These are phyloP conservation scores for Botrytis deweyae DNA, from an alignment of 2,329 filamentous ascomycete species.

Conservation along the genomic window DNA sequence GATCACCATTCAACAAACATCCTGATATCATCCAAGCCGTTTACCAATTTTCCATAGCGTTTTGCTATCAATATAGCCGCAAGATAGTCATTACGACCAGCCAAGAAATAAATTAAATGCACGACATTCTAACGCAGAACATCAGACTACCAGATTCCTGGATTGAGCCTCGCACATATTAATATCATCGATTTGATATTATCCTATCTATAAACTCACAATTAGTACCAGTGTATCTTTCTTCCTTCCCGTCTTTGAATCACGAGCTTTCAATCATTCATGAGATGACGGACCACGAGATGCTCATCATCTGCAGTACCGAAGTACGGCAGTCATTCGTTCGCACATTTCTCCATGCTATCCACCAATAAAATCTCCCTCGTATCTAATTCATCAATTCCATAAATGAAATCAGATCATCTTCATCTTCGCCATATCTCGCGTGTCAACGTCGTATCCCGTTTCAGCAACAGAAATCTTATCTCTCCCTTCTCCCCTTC, in stretches of 20 bases:
- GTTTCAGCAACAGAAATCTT: background rate
- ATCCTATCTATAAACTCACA: background rate
- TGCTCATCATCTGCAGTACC: background rate
- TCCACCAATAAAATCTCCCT: background rate
- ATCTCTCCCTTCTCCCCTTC: background rate
- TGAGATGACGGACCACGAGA: conserved; percentile 3
- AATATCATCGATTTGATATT: background rate
- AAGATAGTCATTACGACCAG: conserved; percentile 1
- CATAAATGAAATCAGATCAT: background rate
- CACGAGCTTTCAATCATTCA: conserved; percentile 9
- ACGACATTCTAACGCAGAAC: conserved; percentile 11
- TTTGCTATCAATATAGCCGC: background rate
- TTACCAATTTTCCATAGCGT: background rate
- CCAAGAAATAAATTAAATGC: conserved; percentile 14
- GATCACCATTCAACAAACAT: background rate
- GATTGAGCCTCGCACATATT: conserved; percentile 12
- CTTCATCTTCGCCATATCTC: background rate
- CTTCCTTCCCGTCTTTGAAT: conserved; percentile 4
- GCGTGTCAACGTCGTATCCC: conserved; percentile 14
- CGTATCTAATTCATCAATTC: background rate
- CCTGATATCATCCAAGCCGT: background rate
- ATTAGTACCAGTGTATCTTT: background rate
- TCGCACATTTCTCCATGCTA: background rate
- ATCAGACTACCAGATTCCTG: conserved; percentile 13
- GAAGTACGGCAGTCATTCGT: conserved; percentile 8